phyloP scores from a whole-genome alignment of 495 filamentous ascomycete genomes.

The Aspergillus funiculosus region DNA sequence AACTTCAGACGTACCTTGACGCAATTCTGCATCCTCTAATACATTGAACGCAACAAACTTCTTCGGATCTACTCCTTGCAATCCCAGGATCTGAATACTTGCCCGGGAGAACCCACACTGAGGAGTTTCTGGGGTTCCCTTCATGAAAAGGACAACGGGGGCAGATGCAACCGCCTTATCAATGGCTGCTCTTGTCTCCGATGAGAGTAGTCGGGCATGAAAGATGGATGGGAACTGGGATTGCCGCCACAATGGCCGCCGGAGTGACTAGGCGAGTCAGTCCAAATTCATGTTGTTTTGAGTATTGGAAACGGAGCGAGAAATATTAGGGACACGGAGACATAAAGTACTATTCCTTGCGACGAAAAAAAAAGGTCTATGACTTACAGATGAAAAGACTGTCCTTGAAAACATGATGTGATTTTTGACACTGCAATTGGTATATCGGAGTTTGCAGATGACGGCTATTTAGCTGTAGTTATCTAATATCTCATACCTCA shows the following conservation, averaged over 20 bases:
- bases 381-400: conserved; percentile 29
- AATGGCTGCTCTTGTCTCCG: conserved; percentile 70
- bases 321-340: background rate
- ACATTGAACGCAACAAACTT: conserved; percentile 98
- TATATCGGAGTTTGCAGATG: background rate
- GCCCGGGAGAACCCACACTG: conserved; percentile 97
- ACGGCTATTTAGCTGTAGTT: no score
- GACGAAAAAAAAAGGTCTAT: background rate
- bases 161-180: conserved; percentile 78
- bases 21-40: conserved; percentile 78
- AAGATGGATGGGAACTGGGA: conserved; percentile 30
- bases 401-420: conserved; percentile 37
- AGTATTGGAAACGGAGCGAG: no score
- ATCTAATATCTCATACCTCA: conserved; percentile 2
- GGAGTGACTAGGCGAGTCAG: background rate
- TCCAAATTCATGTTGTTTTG: background rate
- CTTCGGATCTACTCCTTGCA: conserved; percentile 92
- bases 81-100: conserved; percentile 85
- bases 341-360: no score
- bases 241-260: conserved; percentile 32
- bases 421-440: no score
- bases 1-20: conserved; percentile 58
- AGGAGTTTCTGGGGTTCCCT: conserved; percentile 93
- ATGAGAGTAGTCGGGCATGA: conserved; percentile 63
- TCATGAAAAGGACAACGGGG: conserved; percentile 97